phyloP scores from a whole-genome alignment of 805 yeast species.

The Yamadazyma scolyti region DNA sequence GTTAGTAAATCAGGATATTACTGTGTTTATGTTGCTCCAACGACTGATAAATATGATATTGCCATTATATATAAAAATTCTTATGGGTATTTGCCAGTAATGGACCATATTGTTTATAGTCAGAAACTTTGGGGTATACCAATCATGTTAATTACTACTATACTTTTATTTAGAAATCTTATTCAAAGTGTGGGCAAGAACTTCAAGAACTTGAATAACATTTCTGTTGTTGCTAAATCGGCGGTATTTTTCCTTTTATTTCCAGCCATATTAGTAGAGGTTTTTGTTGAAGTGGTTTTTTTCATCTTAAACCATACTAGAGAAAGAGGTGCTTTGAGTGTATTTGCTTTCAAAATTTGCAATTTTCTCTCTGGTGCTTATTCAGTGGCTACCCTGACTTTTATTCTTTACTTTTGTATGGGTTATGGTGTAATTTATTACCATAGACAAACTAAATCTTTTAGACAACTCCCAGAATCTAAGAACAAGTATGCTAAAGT shows the following conservation, averaged over 20 bases:
- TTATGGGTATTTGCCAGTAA: conserved; percentile 21
- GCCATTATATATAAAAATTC: conserved; percentile 19
- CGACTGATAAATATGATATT: conserved; percentile 11
- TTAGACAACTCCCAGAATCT: conserved; percentile 18
- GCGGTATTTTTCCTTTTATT: conserved; percentile 21
- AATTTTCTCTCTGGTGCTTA: conserved; percentile 4
- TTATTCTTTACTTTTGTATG: conserved; percentile 26
- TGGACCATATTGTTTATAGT: conserved; percentile 14
- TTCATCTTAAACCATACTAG: conserved; percentile 5
- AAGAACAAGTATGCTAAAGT: conserved; percentile 3
- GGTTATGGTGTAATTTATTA: conserved; percentile 33
- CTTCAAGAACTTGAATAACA: conserved; percentile 21
- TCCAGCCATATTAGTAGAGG: conserved; percentile 13
- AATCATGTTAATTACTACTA: conserved; percentile 15
- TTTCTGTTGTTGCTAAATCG: conserved; percentile 26
- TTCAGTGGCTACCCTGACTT: conserved; percentile 7
- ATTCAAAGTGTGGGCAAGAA: conserved; percentile 22
- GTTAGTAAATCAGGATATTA: conserved; percentile 25
- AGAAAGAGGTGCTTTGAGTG: conserved; percentile 1
- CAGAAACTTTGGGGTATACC: conserved; percentile 13
- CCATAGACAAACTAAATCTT: conserved; percentile 19
- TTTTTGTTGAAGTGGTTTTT: conserved; percentile 1
- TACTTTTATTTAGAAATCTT: conserved; percentile 21
- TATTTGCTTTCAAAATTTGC: conserved; percentile 1
- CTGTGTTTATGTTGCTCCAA: conserved; percentile 28